Evolutionary conservation across 306 rosid species (phyloP).

Genomic region (Argentina anserina): DNA sequence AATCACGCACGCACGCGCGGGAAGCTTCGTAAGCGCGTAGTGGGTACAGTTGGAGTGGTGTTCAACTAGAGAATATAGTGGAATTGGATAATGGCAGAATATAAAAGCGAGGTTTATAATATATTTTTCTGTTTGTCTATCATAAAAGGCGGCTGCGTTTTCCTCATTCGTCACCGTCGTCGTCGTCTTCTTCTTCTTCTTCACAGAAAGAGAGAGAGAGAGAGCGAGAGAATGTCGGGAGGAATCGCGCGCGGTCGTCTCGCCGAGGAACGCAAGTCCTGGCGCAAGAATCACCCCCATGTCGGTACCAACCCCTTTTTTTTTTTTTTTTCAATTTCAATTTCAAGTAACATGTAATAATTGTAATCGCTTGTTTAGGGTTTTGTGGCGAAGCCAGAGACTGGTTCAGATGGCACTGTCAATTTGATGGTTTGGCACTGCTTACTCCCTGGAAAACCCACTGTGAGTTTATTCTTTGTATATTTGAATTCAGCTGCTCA

Average conservation of each 20-base stretch:
- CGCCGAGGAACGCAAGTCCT: constrained; percentile 77
- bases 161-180: background rate
- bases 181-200: background rate
- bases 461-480: constrained; percentile 34
- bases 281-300: constrained; percentile 96
- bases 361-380: constrained; percentile 40
- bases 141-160: background rate
- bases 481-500: background rate
- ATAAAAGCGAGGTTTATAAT: background rate
- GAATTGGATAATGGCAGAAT: background rate
- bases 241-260: constrained; percentile 91
- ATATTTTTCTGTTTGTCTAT: background rate
- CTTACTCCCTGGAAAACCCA: constrained; percentile 76
- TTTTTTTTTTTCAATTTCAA: background rate
- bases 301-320: constrained; percentile 33
- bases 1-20: background rate
- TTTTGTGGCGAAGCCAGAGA: constrained; percentile 90
- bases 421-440: constrained; percentile 91
- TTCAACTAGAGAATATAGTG: background rate
- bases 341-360: background rate
- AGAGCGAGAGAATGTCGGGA: constrained; percentile 25
- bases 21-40: background rate
- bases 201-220: too few relatives aligned
- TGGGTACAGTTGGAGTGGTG: background rate
- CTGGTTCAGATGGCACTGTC: constrained; percentile 61